Base-by-base conservation (phyloP, 2,329 filamentous ascomycete genomes). In the Phyllosticta citrichinensis region DNA sequence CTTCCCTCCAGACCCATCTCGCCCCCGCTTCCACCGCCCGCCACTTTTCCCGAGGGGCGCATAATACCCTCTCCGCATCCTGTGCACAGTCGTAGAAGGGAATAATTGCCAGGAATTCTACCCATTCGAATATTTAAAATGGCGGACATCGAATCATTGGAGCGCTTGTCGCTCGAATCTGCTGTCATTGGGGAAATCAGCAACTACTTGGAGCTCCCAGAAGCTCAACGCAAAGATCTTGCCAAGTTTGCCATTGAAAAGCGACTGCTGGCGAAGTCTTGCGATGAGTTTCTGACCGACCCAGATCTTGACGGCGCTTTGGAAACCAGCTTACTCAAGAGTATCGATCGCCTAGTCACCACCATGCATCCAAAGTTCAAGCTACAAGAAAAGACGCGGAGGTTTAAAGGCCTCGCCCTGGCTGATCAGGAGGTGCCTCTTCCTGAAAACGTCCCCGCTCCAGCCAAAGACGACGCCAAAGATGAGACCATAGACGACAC, bases 241-340 rank as follows among this genome's bases (percentile, higher is more conserved):
- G 92, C 94, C 67, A 94, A 99, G 75, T 99, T 96, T 71, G 85
- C 99, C 69, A 96, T 99, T 70, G 89, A 89, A 64, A 88, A 96
- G 72, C 90, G 96, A 68, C 76, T 87, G 72, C 84, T 92, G 81
- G 88, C 86, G 77, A 81, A 80, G 57, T 82, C 82, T 27, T 79
- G 89, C 61, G 75, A 81, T 58, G 86, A 88, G 27, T 99, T 97
- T 78, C 88, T 88, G 76, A 40, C 33, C 3, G 33, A 40, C 12
- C 33, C 33, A 12, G 33, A 40, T 5, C 33, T 40, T 3, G 33
- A 40, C 12, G 33, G 33, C 14, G 33, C 33, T 14, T 40, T 40
- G 33, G 33, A 40, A 40, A 5, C 33, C 10, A 96, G 89, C 76
- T 78, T 99, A 67, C 82, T 96, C 61, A 90, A 96, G 72, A 97